phyloP scores from a whole-genome alignment of 208 protist genomes.

The Acanthamoeba castellanii region DNA sequence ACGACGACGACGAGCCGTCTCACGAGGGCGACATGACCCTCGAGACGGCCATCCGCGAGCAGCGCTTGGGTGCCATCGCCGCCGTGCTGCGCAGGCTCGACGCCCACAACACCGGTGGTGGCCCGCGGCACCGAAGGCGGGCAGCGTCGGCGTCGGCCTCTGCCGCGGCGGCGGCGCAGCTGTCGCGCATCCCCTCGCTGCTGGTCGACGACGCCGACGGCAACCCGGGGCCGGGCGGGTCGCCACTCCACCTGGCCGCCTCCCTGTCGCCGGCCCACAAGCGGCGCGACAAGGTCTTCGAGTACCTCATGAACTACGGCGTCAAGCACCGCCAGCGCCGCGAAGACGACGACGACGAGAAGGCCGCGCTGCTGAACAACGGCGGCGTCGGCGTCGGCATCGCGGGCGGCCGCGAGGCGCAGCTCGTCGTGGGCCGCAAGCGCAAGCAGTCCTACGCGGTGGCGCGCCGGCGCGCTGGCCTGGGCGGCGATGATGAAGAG shows the following conservation, averaged over 20 bases:
- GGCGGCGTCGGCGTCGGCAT: background rate
- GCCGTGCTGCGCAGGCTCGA: constrained; percentile 10
- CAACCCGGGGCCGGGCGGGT: background rate
- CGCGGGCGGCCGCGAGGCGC: background rate
- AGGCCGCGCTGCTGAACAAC: background rate
- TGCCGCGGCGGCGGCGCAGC: background rate
- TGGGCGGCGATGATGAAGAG: background rate
- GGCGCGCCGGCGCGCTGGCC: no score
- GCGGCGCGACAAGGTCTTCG: constrained; percentile 4
- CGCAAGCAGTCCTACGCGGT: constrained; percentile 13
- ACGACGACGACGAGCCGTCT: background rate
- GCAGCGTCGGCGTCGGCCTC: no score
- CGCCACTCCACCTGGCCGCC: constrained; percentile 47
- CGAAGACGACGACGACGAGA: background rate
- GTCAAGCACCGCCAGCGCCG: constrained; percentile 25
- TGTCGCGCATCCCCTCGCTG: background rate
- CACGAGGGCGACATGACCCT: background rate
- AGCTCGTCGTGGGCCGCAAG: background rate
- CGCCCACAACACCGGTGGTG: no score
- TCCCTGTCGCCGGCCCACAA: background rate
- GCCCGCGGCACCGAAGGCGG: no score
- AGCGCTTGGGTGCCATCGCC: background rate
- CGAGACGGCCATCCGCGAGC: background rate
- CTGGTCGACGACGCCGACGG: background rate
- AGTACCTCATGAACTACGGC: constrained; percentile 29